phyloP scores from a whole-genome alignment of 768 basidiomycete species.

The Gymnopilus dilepis region DNA sequence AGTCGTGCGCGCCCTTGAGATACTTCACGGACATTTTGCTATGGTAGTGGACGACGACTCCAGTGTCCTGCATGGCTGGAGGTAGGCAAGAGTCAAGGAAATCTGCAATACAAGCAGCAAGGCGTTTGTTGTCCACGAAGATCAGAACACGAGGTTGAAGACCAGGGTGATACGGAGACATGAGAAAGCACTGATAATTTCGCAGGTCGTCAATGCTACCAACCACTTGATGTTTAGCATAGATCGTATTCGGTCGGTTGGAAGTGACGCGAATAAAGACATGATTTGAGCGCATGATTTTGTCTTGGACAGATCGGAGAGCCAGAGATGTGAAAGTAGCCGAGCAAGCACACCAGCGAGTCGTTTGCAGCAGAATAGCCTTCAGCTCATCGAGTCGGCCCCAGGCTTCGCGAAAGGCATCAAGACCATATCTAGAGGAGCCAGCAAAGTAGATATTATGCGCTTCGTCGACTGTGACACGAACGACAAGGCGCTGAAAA shows the following conservation, averaged over 20 bases:
- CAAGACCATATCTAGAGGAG: slow-evolving; percentile 16
- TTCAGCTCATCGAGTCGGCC: slow-evolving; percentile 16
- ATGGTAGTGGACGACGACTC: slow-evolving; percentile 33
- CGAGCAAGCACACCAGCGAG: slow-evolving; percentile 23
- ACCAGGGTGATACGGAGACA: background rate
- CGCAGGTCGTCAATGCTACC: background rate
- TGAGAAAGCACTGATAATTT: slow-evolving; percentile 1
- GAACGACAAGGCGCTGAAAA: background rate
- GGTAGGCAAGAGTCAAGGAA: slow-evolving; percentile 23
- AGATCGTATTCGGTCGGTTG: background rate
- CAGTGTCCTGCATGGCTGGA: background rate
- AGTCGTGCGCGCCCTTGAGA: slow-evolving; percentile 24
- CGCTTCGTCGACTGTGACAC: background rate
- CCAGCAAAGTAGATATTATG: background rate
- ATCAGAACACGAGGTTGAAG: slow-evolving; percentile 1
- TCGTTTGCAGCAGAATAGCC: slow-evolving; percentile 16
- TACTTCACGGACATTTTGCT: slow-evolving; percentile 33
- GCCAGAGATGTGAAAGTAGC: slow-evolving; percentile 26
- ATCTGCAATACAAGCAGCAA: slow-evolving; percentile 18
- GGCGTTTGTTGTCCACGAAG: slow-evolving; percentile 23
- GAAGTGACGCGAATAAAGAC: background rate
- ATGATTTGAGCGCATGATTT: background rate
- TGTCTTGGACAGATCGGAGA: background rate
- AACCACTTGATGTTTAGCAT: background rate
- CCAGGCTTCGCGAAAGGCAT: slow-evolving; percentile 32